These are phyloP conservation scores for Daldinia vernicosa DNA, from an alignment of 495 filamentous ascomycete species.

Conservation along the genomic window DNA sequence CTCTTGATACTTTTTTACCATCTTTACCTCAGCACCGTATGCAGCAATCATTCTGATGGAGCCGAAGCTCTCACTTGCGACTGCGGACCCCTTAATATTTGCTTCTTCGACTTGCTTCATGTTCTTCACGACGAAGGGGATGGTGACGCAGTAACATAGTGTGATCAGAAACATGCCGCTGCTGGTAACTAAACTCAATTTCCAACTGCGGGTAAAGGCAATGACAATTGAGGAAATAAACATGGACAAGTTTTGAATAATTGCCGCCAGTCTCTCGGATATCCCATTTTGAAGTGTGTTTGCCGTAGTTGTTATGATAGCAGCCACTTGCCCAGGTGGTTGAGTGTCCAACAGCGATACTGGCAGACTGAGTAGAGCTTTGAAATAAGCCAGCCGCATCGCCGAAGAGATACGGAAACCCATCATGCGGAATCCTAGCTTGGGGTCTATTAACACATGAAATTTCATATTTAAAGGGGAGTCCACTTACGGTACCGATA, in stretches of 20 bases:
- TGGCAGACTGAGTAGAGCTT: slow-evolving; percentile 61
- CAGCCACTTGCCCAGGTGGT: slow-evolving; percentile 62
- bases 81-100: slow-evolving; percentile 67
- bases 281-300: slow-evolving; percentile 73
- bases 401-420: slow-evolving; percentile 64
- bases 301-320: slow-evolving; percentile 69
- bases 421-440: slow-evolving; percentile 64
- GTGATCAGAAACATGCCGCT: slow-evolving; percentile 65
- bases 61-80: slow-evolving; percentile 66
- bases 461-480: not conserved
- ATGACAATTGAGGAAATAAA: slow-evolving; percentile 62
- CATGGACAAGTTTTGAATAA: slow-evolving; percentile 63
- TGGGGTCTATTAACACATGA: not conserved
- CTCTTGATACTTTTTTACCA: slow-evolving; percentile 59
- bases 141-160: slow-evolving; percentile 61
- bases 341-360: slow-evolving; percentile 64
- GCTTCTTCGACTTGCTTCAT: slow-evolving; percentile 63
- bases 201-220: slow-evolving; percentile 66
- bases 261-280: slow-evolving; percentile 66
- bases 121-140: slow-evolving; percentile 66
- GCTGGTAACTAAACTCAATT: slow-evolving; percentile 64
- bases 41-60: slow-evolving; percentile 69
- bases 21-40: slow-evolving; percentile 67
- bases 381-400: slow-evolving; percentile 62
- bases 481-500: slow-evolving; percentile 59